These are phyloP conservation scores for Clonostachys byssicola DNA, from an alignment of 2,329 filamentous ascomycete species.

Conservation along the genomic window DNA sequence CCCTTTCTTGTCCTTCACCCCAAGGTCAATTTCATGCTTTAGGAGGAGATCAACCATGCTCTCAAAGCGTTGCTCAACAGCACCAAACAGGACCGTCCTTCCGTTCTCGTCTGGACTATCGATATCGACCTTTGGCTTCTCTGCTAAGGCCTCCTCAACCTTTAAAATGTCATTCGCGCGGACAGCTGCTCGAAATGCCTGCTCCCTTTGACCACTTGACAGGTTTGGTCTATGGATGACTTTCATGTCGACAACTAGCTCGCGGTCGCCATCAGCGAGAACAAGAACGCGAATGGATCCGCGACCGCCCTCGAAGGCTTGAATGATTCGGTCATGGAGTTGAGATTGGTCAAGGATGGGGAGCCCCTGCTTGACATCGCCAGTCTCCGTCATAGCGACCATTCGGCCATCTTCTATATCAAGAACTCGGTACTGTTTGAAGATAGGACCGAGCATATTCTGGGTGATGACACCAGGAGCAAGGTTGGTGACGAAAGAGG, in stretches of 20 bases:
- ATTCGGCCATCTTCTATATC: conserved; percentile 85
- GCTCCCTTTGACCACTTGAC: conserved; percentile 28
- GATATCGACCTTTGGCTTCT: no score
- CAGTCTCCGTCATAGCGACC: conserved; percentile 97
- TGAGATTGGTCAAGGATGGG: conserved; percentile 92
- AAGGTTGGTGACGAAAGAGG: conserved; percentile 94
- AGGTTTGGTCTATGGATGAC: conserved; percentile 78
- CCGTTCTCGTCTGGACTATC: no score
- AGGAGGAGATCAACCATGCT: no score
- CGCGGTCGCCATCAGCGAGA: conserved; percentile 86
- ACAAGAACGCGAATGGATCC: conserved; percentile 94
- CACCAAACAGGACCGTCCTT: no score
- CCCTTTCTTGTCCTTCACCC: no score
- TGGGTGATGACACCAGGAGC: conserved; percentile 94
- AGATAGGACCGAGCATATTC: conserved; percentile 98
- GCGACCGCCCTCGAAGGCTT: no score
- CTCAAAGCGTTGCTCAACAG: no score
- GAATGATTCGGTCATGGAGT: conserved; percentile 77
- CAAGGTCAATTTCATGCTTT: no score
- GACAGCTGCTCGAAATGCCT: no score
- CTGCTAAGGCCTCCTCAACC: no score
- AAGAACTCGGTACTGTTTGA: conserved; percentile 99
- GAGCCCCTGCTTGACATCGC: conserved; percentile 95
- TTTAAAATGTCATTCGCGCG: no score
- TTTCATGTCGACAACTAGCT: conserved; percentile 99